Conservation (phyloP, 2,329 filamentous ascomycete genomes). For the Pyrenophora seminiperda region DNA sequence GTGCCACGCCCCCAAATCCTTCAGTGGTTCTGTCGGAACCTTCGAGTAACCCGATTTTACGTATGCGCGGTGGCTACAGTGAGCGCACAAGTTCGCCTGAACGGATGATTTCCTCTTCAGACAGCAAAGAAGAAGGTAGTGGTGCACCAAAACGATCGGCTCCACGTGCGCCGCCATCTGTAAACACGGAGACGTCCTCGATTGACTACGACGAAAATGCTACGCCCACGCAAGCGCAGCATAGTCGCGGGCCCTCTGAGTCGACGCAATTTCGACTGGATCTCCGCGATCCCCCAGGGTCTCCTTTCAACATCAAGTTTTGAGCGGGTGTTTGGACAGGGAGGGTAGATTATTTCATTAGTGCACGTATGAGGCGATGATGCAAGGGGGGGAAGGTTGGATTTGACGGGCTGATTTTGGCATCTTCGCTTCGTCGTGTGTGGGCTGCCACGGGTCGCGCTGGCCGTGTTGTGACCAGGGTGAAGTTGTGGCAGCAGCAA, state of each 20-base stretch:
- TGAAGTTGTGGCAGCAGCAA: slow-evolving; percentile 39
- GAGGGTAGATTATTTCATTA: neutral
- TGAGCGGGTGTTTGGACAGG: slow-evolving; percentile 24
- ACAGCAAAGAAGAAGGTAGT: slow-evolving; percentile 36
- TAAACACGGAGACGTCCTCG: slow-evolving; percentile 26
- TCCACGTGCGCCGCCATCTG: slow-evolving; percentile 32
- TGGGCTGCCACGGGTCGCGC: slow-evolving; percentile 41
- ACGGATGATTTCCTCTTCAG: slow-evolving; percentile 36
- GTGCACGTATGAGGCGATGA: slow-evolving; percentile 30
- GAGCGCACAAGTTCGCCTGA: slow-evolving; percentile 39
- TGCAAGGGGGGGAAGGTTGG: slow-evolving; percentile 24
- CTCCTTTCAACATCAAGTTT: slow-evolving; percentile 48
- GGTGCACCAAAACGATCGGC: slow-evolving; percentile 25
- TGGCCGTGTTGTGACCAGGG: slow-evolving; percentile 40
- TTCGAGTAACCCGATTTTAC: slow-evolving; percentile 24
- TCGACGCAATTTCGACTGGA: slow-evolving; percentile 43
- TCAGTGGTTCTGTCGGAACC: slow-evolving; percentile 31
- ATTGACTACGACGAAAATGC: slow-evolving; percentile 40
- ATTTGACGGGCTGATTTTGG: slow-evolving; percentile 31
- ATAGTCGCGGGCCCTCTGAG: slow-evolving; percentile 39
- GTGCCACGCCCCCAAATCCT: slow-evolving; percentile 38
- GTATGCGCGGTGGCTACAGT: slow-evolving; percentile 24
- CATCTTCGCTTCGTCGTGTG: slow-evolving; percentile 34
- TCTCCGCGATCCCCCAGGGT: slow-evolving; percentile 44
- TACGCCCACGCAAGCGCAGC: slow-evolving; percentile 44